These are phyloP conservation scores for Paradendryphiella salina DNA, from an alignment of 2,329 filamentous ascomycete genomes.

Conservation along the genomic window DNA sequence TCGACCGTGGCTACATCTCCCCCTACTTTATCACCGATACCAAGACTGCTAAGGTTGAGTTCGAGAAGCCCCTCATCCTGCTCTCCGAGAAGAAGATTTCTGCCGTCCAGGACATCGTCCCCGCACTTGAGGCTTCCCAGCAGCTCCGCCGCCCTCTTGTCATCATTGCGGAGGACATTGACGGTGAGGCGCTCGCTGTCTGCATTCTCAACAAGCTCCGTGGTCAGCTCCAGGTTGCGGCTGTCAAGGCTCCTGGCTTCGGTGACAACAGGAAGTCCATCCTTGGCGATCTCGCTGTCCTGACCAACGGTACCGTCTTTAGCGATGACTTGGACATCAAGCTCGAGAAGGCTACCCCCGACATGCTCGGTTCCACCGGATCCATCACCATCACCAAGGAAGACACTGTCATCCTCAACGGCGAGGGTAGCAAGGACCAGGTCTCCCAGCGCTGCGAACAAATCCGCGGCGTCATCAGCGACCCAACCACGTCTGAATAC, in stretches of 20 bases:
- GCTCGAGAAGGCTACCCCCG: slow-evolving; percentile 94
- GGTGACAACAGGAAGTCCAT: slow-evolving; percentile 99
- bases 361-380: slow-evolving; percentile 95
- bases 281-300: slow-evolving; percentile 90
- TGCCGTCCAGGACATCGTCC: slow-evolving; percentile 97
- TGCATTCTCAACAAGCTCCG: slow-evolving; percentile 99
- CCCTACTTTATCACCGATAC: slow-evolving; percentile 99
- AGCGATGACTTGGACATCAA: slow-evolving; percentile 98
- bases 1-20: slow-evolving; percentile 97
- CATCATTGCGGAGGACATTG: slow-evolving; percentile 99
- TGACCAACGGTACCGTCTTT: slow-evolving; percentile 98
- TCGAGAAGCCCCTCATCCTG: slow-evolving; percentile 98
- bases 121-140: slow-evolving; percentile 94
- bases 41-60: slow-evolving; percentile 99
- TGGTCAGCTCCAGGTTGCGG: slow-evolving; percentile 96
- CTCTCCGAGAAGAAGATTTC: slow-evolving; percentile 99
- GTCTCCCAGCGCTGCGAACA: slow-evolving; percentile 97
- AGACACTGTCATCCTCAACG: slow-evolving; percentile 98
- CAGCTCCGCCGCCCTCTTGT: slow-evolving; percentile 92
- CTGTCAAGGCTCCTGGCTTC: slow-evolving; percentile 98
- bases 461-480: slow-evolving; percentile 94
- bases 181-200: slow-evolving; percentile 96
- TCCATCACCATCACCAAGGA: slow-evolving; percentile 99
- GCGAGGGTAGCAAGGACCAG: slow-evolving; percentile 89
- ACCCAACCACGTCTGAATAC: slow-evolving; percentile 95